Conservation (phyloP, 345 rosid species). For the Laguncularia racemosa region DNA sequence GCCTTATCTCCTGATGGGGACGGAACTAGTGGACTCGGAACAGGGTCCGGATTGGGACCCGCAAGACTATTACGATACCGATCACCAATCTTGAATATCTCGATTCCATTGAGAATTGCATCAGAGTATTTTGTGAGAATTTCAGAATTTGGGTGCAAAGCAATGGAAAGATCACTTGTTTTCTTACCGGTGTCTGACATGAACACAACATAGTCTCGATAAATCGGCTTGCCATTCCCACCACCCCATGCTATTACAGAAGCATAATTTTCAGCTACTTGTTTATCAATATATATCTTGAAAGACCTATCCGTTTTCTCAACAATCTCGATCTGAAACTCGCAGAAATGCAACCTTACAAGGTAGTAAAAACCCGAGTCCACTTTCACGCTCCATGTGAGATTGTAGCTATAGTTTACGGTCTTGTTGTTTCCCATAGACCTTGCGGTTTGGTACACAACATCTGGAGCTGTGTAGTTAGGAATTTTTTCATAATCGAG, state of each 20-base stretch:
- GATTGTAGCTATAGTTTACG: constrained; percentile 12
- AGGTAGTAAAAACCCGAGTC: constrained; percentile 29
- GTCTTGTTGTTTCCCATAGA: constrained; percentile 14
- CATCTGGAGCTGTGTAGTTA: constrained; percentile 19
- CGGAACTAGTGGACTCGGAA: neutral
- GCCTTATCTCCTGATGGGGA: neutral
- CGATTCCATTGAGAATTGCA: constrained; percentile 30
- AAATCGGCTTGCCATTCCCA: constrained; percentile 16
- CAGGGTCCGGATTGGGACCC: constrained; percentile 21
- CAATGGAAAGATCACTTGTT: constrained; percentile 15
- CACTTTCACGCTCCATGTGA: constrained; percentile 31
- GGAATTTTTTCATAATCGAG: constrained; percentile 12
- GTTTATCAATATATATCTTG: constrained; percentile 17
- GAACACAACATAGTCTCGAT: constrained; percentile 23
- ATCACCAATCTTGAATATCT: constrained; percentile 30
- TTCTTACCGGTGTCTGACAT: neutral
- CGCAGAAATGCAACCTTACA: constrained; percentile 41
- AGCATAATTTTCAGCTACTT: constrained; percentile 9
- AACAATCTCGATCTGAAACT: constrained; percentile 6
- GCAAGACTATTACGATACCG: constrained; percentile 16
- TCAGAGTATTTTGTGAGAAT: constrained; percentile 14
- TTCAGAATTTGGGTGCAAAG: constrained; percentile 14
- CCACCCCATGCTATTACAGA: constrained; percentile 20
- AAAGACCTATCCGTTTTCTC: constrained; percentile 5
- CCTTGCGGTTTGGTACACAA: constrained; percentile 20